Evolutionary conservation across 1,139 yeast species (phyloP).

Genomic region (Debaryomyces singareniensis): DNA sequence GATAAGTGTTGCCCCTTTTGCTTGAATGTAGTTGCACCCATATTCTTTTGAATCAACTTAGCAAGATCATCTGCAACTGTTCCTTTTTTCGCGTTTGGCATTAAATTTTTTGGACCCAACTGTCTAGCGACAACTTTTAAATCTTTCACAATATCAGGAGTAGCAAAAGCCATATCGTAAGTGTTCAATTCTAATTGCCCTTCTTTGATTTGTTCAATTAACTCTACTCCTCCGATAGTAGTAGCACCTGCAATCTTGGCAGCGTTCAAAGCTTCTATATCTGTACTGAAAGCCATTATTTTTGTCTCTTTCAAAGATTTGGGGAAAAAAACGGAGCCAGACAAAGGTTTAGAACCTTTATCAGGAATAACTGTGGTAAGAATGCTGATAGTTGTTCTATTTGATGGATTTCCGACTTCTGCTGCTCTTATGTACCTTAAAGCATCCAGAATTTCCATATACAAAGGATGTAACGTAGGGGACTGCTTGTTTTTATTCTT

Average conservation of each 20-base stretch:
- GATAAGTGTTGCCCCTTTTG: conserved; percentile 57
- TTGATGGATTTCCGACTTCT: conserved; percentile 76
- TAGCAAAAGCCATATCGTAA: conserved; percentile 80
- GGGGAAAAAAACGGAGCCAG: conserved; percentile 75
- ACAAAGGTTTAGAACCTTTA: conserved; percentile 69
- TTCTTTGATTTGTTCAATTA: conserved; percentile 54
- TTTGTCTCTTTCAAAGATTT: conserved; percentile 60
- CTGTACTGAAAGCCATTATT: conserved; percentile 63
- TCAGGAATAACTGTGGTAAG: conserved; percentile 68
- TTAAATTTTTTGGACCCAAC: conserved; percentile 83
- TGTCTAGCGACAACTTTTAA: conserved; percentile 65
- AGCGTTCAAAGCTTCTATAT: conserved; percentile 43
- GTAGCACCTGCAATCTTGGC: conserved; percentile 56
- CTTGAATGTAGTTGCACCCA: conserved; percentile 70
- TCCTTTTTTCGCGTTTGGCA: conserved; percentile 84
- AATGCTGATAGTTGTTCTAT: conserved; percentile 62
- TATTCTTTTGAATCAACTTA: conserved; percentile 45
- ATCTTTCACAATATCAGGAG: conserved; percentile 66
- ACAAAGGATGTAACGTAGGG: conserved; percentile 51
- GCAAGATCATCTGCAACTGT: conserved; percentile 71
- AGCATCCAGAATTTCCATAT: conserved; percentile 69
- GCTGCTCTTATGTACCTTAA: conserved; percentile 77
- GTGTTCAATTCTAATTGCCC: conserved; percentile 47
- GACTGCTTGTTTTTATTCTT: conserved; percentile 38
- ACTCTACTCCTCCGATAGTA: conserved; percentile 64